These are phyloP conservation scores for Globisporangium parvum DNA, from an alignment of 352 stramenopile genomes.

Conservation along the genomic window DNA sequence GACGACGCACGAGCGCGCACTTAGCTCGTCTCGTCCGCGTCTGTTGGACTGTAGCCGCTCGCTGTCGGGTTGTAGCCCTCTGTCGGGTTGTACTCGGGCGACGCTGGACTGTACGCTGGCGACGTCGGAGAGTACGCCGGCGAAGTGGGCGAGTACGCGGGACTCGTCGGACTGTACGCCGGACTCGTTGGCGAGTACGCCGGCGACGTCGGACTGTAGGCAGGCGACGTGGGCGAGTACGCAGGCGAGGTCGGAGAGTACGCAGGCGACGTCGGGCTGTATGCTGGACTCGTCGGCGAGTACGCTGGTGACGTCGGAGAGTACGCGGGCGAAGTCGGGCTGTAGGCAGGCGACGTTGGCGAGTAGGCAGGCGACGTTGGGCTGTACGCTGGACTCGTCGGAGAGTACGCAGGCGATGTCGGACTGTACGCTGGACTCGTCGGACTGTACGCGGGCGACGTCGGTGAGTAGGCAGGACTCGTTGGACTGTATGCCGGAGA, in stretches of 20 bases:
- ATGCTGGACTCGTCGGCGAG: conserved; percentile 27
- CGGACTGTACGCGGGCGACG: conserved; percentile 57
- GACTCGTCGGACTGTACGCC: conserved; percentile 41
- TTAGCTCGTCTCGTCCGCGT: conserved; percentile 44
- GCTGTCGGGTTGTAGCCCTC: conserved; percentile 67
- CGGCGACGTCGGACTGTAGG: conserved; percentile 76
- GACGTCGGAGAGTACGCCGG: conserved; percentile 52
- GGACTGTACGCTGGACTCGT: conserved; percentile 41
- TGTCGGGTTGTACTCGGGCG: conserved; percentile 24
- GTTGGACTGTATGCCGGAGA: conserved; percentile 70
- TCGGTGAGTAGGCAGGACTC: conserved; percentile 36
- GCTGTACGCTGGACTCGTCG: conserved; percentile 86
- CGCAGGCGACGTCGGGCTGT: conserved; percentile 38
- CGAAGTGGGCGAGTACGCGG: conserved; percentile 40
- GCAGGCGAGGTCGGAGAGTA: conserved; percentile 52
- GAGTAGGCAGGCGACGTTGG: conserved; percentile 56
- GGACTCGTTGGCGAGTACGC: conserved; percentile 65
- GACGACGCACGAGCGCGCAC: background rate
- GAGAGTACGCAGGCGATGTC: conserved; percentile 81
- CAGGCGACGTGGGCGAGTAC: conserved; percentile 46
- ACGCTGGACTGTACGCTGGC: conserved; percentile 47
- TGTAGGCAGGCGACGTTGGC: conserved; percentile 73
- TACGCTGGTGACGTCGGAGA: conserved; percentile 59
- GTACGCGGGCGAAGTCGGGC: conserved; percentile 74
- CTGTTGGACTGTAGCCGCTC: conserved; percentile 72